Evolutionary conservation across 257 asterid species (phyloP).

Genomic region (Cordia subcordata): DNA sequence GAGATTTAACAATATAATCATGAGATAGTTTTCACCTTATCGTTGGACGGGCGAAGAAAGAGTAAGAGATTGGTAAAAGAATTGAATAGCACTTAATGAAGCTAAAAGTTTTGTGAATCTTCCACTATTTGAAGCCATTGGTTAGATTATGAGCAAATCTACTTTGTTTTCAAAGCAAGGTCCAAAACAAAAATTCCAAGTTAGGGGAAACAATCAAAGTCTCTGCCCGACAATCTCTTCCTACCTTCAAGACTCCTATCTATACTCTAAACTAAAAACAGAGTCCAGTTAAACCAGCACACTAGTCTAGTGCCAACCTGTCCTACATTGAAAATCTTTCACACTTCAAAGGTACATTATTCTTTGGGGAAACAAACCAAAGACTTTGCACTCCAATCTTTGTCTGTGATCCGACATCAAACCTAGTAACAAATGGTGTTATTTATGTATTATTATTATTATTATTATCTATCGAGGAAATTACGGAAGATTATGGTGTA

Average conservation of each 20-base stretch:
- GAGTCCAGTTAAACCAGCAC: constrained; percentile 18
- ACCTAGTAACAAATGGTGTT: constrained; percentile 14
- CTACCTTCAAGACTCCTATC: constrained; percentile 40
- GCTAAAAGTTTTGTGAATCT: too few relatives aligned
- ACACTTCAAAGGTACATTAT: constrained; percentile 30
- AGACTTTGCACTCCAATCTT: constrained; percentile 38
- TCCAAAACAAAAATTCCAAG: constrained; percentile 38
- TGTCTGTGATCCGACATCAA: constrained; percentile 32
- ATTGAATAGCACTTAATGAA: too few relatives aligned
- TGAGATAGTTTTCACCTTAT: too few relatives aligned
- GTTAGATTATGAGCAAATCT: background rate
- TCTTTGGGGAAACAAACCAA: constrained; percentile 43
- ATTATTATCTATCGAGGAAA: too few relatives aligned
- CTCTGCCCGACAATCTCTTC: constrained; percentile 45
- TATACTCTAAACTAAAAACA: constrained; percentile 19
- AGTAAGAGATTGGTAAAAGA: too few relatives aligned
- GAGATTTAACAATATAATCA: background rate
- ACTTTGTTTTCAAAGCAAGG: constrained; percentile 24
- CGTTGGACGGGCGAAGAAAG: too few relatives aligned
- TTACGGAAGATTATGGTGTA: constrained; percentile 6
- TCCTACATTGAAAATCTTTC: constrained; percentile 38
- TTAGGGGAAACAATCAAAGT: constrained; percentile 21
- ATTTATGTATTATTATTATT: constrained; percentile 8
- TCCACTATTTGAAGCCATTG: background rate
- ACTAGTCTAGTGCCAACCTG: constrained; percentile 57